Conservation (phyloP, 768 basidiomycete genomes). For the Sarcomyxa edulis region DNA sequence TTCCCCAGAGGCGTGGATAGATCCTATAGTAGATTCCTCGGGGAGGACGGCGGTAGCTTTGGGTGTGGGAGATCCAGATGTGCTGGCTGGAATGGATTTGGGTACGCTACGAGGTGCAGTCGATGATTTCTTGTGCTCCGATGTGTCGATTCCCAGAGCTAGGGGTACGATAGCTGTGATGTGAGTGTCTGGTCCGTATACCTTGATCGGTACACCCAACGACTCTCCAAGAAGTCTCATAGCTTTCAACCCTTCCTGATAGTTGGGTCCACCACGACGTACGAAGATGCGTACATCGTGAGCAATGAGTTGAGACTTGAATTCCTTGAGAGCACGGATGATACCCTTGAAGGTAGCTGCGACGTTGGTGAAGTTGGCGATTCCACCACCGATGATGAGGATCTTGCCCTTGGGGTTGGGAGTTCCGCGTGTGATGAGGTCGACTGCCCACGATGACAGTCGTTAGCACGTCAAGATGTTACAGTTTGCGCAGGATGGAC, state of each 20-base stretch:
- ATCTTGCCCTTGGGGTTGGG: constrained; percentile 89
- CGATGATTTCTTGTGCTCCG: background rate
- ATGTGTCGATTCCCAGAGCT: constrained; percentile 72
- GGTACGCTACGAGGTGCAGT: constrained; percentile 2
- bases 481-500: constrained; percentile 25
- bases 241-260: constrained; percentile 96
- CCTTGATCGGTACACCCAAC: constrained; percentile 93
- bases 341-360: constrained; percentile 99
- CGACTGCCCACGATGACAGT: constrained; percentile 40
- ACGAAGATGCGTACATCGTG: constrained; percentile 94
- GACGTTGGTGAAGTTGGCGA: constrained; percentile 99
- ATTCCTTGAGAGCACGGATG: constrained; percentile 94
- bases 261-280: constrained; percentile 98
- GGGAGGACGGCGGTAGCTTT: constrained; percentile 28
- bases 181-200: constrained; percentile 97
- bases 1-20: constrained; percentile 72
- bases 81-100: constrained; percentile 27
- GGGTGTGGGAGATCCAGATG: constrained; percentile 44
- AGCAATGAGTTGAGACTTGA: constrained; percentile 76
- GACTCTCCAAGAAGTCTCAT: constrained; percentile 97
- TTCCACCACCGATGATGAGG: constrained; percentile 99
- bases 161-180: constrained; percentile 99
- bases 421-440: constrained; percentile 88
- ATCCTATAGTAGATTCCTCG: constrained; percentile 49
- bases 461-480: constrained; percentile 6